These are phyloP conservation scores for Cyclaneusma minus DNA, from an alignment of 2,329 filamentous ascomycete genomes.

Conservation along the genomic window DNA sequence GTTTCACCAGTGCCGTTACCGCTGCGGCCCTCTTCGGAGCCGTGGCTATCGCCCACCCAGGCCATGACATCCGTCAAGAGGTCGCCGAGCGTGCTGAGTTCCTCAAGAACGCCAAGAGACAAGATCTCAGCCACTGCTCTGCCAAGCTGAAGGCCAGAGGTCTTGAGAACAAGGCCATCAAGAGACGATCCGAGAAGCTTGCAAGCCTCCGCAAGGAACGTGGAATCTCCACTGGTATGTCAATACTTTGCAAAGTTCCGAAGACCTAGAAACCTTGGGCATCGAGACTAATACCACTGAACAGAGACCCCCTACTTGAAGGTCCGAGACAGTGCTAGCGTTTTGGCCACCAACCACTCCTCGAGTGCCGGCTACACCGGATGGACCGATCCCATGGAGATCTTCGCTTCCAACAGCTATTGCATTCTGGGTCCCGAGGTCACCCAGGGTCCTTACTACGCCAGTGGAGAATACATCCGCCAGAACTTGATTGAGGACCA, in stretches of 20 bases:
- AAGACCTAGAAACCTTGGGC: too few relatives aligned
- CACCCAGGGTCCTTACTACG: slow-evolving; percentile 38
- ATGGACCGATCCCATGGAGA: slow-evolving; percentile 17
- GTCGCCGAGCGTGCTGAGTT: slow-evolving; percentile 20
- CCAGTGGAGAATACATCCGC: slow-evolving; percentile 34
- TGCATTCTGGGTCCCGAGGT: slow-evolving; percentile 35
- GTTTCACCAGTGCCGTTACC: slow-evolving; percentile 17
- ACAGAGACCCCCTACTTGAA: too few relatives aligned
- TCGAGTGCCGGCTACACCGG: slow-evolving; percentile 16
- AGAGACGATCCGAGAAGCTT: slow-evolving; percentile 19
- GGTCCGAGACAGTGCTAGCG: slow-evolving; percentile 7
- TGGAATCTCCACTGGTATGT: slow-evolving; percentile 6
- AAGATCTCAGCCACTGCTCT: slow-evolving; percentile 22
- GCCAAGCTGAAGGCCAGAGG: slow-evolving; percentile 23
- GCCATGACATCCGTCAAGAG: slow-evolving; percentile 20
- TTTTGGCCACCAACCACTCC: slow-evolving; percentile 8
- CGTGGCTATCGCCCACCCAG: slow-evolving; percentile 20
- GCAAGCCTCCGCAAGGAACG: slow-evolving; percentile 20
- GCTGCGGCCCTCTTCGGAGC: slow-evolving; percentile 13
- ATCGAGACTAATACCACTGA: too few relatives aligned
- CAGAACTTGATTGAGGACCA: slow-evolving; percentile 30
- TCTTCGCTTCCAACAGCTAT: slow-evolving; percentile 27
- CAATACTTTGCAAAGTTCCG: too few relatives aligned
- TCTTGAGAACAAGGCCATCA: slow-evolving; percentile 17
- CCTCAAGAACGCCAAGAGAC: slow-evolving; percentile 18